Evolutionary conservation across 179 eudicot species (phyloP), one percentile per base, ranked within the genome.

Genomic region (Heliamphora pulchella): DNA sequence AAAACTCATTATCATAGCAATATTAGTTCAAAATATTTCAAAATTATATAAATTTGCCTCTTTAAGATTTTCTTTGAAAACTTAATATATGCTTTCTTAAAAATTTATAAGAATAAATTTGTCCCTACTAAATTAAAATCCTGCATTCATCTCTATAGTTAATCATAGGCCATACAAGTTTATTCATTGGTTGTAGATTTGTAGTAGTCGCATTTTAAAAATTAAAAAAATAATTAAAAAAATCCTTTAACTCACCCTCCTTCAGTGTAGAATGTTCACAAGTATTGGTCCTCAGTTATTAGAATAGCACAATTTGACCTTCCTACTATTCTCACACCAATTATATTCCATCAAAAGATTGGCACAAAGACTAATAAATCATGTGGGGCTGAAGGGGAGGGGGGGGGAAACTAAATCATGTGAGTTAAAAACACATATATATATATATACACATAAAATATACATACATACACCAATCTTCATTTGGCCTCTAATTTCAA

Each of bases 401-500:
- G 31, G 31, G 31, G 31, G 31, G 0, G 31, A n/a, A n/a, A 31
- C 31, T 31, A 31, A 31, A 55, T 55, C 59, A 48, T 55, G 58
- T 54, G 58, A 15, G 59, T 55, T 55, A 31, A 13, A 13, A 55
- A 8, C 59, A 13, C 59, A n/a, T n/a, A n/a, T n/a, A n/a, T n/a
- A 48, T 48, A 6, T 48, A 8, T 14, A 6, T 0, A n/a, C n/a
- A 59, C 63, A n/a, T 3, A 11, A 59, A 17, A 53, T 5, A 2
- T 1, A 73, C 20, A 73, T 57, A 3, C 9, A 50, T n/a, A 18
- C 48, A 17, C 14, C 10, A 22, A 9, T 5, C 14, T 11, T 41
- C 62, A 73, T 57, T 73, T 71, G 51, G 75, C 75, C 59, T 51
- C 6, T 71, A 15, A 22, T 51, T 74, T 74, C 43, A 72, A 53